Percentiles rank a stretch among this genome's conserved stretches.
Evolutionary conservation across 352 stramenopile genomes (phyloP).

Genomic region (Plasmopara viticola): DNA sequence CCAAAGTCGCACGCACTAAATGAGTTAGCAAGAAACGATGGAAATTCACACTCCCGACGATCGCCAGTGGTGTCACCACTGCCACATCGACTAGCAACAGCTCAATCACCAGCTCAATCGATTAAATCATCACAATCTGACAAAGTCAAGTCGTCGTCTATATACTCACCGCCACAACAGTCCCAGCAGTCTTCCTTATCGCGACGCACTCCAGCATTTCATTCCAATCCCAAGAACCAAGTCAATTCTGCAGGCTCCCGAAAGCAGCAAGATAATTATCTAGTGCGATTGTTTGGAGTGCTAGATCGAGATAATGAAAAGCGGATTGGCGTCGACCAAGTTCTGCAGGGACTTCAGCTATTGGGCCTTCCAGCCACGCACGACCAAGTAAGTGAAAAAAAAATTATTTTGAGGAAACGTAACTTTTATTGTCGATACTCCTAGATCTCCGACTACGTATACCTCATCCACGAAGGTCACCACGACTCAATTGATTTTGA

Average conservation of each 20-base stretch:
- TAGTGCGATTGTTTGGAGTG: slow-evolving; percentile 41
- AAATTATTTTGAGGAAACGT: not conserved
- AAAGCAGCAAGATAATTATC: slow-evolving; percentile 23
- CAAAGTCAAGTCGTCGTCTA: slow-evolving; percentile 12
- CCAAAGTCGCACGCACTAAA: slow-evolving; percentile 7
- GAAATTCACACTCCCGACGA: not conserved
- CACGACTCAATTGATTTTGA: slow-evolving; percentile 48
- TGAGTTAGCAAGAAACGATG: slow-evolving; percentile 1
- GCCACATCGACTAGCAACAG: slow-evolving; percentile 1
- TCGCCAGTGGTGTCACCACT: slow-evolving; percentile 9
- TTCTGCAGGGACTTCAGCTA: slow-evolving; percentile 47
- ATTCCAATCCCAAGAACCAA: slow-evolving; percentile 9
- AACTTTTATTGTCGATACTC: not conserved
- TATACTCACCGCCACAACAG: slow-evolving; percentile 16
- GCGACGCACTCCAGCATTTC: slow-evolving; percentile 8
- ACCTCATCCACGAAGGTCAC: slow-evolving; percentile 59
- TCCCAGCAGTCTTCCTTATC: slow-evolving; percentile 17
- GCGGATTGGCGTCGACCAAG: slow-evolving; percentile 47
- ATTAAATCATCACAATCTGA: slow-evolving; percentile 14
- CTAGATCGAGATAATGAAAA: slow-evolving; percentile 40
- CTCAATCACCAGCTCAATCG: slow-evolving; percentile 9
- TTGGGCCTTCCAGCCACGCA: slow-evolving; percentile 51
- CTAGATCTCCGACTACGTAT: slow-evolving; percentile 69
- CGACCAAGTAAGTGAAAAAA: slow-evolving; percentile 40
- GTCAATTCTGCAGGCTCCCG: slow-evolving; percentile 2